Evolutionary conservation across 1,284 basidiomycete genomes (phyloP).

Genomic region (Heterobasidion irregulare): DNA sequence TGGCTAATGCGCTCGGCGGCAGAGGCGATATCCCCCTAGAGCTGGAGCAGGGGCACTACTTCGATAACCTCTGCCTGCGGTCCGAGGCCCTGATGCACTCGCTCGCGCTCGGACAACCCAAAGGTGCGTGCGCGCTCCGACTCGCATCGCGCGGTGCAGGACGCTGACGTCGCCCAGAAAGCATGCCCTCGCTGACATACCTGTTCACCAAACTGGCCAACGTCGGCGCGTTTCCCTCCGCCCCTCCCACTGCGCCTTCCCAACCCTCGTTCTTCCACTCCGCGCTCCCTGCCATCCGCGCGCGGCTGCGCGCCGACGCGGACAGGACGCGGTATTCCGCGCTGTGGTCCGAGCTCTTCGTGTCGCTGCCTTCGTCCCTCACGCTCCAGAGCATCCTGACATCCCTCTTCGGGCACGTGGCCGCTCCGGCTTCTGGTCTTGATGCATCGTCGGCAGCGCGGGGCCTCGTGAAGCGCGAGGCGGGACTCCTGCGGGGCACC

Average conservation of each 20-base stretch:
- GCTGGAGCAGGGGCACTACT: slow-evolving; percentile 47
- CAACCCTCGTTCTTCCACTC: slow-evolving; percentile 60
- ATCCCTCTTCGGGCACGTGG: slow-evolving; percentile 48
- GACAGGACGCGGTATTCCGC: slow-evolving; percentile 27
- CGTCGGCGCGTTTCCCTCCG: slow-evolving; percentile 53
- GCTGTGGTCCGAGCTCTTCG: slow-evolving; percentile 43
- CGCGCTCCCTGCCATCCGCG: slow-evolving; percentile 38
- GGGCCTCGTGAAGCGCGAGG: slow-evolving; percentile 41
- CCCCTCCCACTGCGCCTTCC: slow-evolving; percentile 35
- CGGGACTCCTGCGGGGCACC: slow-evolving; percentile 34
- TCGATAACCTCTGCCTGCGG: slow-evolving; percentile 41
- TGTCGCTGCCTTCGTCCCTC: slow-evolving; percentile 40
- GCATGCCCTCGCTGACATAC: slow-evolving; percentile 33
- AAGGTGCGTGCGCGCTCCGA: slow-evolving; percentile 19
- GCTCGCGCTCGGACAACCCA: slow-evolving; percentile 17
- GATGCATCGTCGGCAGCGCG: slow-evolving; percentile 27
- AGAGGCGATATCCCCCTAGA: slow-evolving; percentile 29
- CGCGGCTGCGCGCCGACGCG: slow-evolving; percentile 21
- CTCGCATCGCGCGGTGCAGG: background rate
- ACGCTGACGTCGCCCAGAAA: slow-evolving; percentile 14
- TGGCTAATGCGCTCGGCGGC: slow-evolving; percentile 52
- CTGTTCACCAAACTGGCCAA: slow-evolving; percentile 60
- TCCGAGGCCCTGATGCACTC: slow-evolving; percentile 40
- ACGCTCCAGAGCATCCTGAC: slow-evolving; percentile 46
- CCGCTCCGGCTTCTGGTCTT: slow-evolving; percentile 20